These are phyloP conservation scores for Thozetella sp. DNA, from an alignment of 495 filamentous ascomycete species.

Conservation along the genomic window DNA sequence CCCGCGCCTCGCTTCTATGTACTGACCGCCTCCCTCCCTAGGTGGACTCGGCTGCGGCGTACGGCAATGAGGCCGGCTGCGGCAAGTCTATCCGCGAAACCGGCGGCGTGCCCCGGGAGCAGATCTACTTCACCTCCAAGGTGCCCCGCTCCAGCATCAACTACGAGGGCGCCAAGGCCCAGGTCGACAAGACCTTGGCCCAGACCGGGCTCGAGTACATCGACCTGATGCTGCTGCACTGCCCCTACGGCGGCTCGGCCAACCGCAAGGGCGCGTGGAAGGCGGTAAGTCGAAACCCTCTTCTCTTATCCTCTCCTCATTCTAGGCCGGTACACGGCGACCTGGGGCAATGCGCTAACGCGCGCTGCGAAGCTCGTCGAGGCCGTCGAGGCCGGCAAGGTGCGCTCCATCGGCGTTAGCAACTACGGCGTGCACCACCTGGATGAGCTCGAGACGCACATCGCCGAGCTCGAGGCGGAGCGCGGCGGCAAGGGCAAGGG, in stretches of 20 bases:
- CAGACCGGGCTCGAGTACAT: constrained; percentile 60
- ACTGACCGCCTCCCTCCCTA: constrained; percentile 24
- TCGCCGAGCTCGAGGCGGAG: constrained; percentile 63
- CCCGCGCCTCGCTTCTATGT: not conserved
- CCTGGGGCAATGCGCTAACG: not conserved
- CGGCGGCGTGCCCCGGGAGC: constrained; percentile 57
- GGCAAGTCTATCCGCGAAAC: constrained; percentile 58
- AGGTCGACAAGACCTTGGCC: constrained; percentile 52
- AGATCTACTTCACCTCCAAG: constrained; percentile 78
- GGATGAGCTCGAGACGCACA: constrained; percentile 74
- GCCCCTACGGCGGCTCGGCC: constrained; percentile 60
- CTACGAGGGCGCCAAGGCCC: constrained; percentile 51
- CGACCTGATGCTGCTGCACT: constrained; percentile 65
- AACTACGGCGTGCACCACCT: constrained; percentile 74
- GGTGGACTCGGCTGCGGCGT: constrained; percentile 73
- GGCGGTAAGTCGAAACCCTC: constrained; percentile 37
- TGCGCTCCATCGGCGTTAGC: constrained; percentile 64
- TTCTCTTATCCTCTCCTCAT: constrained; percentile 10
- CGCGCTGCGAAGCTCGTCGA: constrained; percentile 42
- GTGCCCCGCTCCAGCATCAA: constrained; percentile 40
- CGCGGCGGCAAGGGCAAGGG: constrained; percentile 64
- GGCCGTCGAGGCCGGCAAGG: constrained; percentile 63
- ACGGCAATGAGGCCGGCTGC: constrained; percentile 70
- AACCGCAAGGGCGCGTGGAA: constrained; percentile 64
- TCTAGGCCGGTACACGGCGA: not conserved